Evolutionary conservation across 1,139 yeast genomes (phyloP).

Genomic region (Candida sanyaensis): DNA sequence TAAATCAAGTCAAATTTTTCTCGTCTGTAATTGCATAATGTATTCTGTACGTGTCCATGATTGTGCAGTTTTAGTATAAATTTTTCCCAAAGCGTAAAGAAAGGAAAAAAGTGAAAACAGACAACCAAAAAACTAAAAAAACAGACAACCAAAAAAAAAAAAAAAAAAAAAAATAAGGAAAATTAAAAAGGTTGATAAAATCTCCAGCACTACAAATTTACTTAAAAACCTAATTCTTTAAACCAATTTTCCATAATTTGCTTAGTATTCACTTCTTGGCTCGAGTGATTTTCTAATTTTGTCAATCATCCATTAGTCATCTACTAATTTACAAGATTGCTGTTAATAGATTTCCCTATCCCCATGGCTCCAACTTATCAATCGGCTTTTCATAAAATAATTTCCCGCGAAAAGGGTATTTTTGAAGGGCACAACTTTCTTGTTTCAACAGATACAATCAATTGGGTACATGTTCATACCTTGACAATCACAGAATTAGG

Average conservation of each 20-base stretch:
- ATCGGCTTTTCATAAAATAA: constrained; percentile 32
- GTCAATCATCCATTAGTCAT: no score
- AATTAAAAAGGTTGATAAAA: background rate
- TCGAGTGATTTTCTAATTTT: no score
- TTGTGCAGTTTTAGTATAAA: background rate
- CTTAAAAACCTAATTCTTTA: no score
- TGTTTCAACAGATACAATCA: constrained; percentile 39
- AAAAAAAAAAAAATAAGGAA: background rate
- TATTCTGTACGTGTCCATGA: background rate
- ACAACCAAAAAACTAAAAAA: background rate
- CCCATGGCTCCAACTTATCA: constrained; percentile 10
- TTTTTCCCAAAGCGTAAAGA: background rate
- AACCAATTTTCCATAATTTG: no score
- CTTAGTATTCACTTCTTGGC: no score
- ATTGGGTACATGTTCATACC: constrained; percentile 38
- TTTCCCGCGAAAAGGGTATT: constrained; percentile 37
- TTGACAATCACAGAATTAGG: constrained; percentile 41
- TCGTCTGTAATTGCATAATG: background rate
- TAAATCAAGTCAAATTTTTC: no score
- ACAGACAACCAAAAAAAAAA: background rate
- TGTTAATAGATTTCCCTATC: background rate
- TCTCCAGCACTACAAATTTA: background rate
- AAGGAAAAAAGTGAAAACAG: background rate
- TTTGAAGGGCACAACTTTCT: constrained; percentile 37
- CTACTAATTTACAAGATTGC: no score